These are phyloP conservation scores for Neurospora hispaniola DNA, from an alignment of 495 filamentous ascomycete species.

Conservation along the genomic window DNA sequence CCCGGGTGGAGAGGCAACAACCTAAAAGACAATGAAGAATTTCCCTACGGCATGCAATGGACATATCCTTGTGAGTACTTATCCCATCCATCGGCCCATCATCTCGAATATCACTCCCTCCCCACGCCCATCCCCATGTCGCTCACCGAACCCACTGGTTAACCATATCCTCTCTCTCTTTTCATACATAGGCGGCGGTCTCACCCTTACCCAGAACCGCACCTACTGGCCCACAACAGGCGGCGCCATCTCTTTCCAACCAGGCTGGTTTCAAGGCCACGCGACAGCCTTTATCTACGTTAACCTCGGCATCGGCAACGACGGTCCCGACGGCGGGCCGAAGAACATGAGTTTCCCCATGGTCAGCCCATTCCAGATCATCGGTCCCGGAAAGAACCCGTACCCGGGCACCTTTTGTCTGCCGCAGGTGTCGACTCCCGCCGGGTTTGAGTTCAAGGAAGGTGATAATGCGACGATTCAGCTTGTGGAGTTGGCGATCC, in stretches of 20 bases:
- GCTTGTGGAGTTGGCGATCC: slow-evolving; percentile 76
- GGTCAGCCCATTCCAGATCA: slow-evolving; percentile 74
- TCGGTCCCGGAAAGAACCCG: slow-evolving; percentile 67
- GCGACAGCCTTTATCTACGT: slow-evolving; percentile 77
- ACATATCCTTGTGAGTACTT: slow-evolving; percentile 81
- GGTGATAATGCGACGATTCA: slow-evolving; percentile 95
- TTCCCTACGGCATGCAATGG: slow-evolving; percentile 95
- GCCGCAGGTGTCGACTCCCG: slow-evolving; percentile 80
- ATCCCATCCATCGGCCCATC: neutral
- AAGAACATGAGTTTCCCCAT: slow-evolving; percentile 84
- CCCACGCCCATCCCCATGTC: neutral
- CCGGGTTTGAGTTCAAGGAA: slow-evolving; percentile 54
- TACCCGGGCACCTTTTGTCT: slow-evolving; percentile 86
- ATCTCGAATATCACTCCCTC: no score
- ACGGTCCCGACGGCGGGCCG: slow-evolving; percentile 46
- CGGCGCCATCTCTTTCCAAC: slow-evolving; percentile 78
- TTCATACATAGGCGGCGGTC: slow-evolving; percentile 62
- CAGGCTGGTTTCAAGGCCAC: slow-evolving; percentile 93
- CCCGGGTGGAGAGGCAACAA: slow-evolving; percentile 94
- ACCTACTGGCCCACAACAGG: slow-evolving; percentile 85
- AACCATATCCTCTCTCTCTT: slow-evolving; percentile 1
- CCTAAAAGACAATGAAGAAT: slow-evolving; percentile 66
- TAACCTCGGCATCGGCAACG: slow-evolving; percentile 81
- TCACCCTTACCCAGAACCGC: slow-evolving; percentile 67
- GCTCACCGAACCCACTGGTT: neutral